These are phyloP conservation scores for Tanacetum coccineum DNA, from an alignment of 129 eudicot genomes.

Conservation along the genomic window DNA sequence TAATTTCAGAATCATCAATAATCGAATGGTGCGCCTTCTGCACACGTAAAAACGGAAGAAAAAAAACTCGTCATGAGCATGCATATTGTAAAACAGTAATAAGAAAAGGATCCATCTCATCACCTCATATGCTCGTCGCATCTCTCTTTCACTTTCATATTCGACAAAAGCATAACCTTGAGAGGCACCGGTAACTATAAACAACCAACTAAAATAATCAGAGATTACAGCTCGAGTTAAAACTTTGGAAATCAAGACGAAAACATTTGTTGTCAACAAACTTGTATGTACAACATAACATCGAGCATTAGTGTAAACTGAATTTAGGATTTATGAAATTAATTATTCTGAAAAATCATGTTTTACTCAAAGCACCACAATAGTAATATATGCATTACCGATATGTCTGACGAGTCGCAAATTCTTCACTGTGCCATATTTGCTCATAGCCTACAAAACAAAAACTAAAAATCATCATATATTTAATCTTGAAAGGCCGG, in stretches of 20 bases:
- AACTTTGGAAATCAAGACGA: not conserved
- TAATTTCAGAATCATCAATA: conserved; percentile 84
- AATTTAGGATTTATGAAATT: not conserved
- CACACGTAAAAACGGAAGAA: conserved; percentile 1
- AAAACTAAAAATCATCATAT: conserved; percentile 16
- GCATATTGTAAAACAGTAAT: not conserved
- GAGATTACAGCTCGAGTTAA: conserved; percentile 5
- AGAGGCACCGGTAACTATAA: conserved; percentile 94
- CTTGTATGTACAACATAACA: conserved; percentile 1
- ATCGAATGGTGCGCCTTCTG: conserved; percentile 86
- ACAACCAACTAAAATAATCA: conserved; percentile 20
- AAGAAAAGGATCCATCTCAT: not conserved
- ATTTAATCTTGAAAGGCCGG: too few relatives aligned
- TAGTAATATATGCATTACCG: conserved; percentile 36
- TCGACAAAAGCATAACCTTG: conserved; percentile 91
- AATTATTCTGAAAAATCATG: not conserved
- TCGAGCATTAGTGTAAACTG: not conserved
- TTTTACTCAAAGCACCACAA: not conserved
- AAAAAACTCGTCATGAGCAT: not conserved
- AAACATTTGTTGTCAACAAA: not conserved
- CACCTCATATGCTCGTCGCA: conserved; percentile 88
- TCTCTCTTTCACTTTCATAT: conserved; percentile 82
- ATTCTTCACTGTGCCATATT: conserved; percentile 79
- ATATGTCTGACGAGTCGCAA: conserved; percentile 81
- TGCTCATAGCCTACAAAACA: conserved; percentile 71